Evolutionary conservation across 1,284 basidiomycete species (phyloP).

Genomic region (Apiotrichum gracile): DNA sequence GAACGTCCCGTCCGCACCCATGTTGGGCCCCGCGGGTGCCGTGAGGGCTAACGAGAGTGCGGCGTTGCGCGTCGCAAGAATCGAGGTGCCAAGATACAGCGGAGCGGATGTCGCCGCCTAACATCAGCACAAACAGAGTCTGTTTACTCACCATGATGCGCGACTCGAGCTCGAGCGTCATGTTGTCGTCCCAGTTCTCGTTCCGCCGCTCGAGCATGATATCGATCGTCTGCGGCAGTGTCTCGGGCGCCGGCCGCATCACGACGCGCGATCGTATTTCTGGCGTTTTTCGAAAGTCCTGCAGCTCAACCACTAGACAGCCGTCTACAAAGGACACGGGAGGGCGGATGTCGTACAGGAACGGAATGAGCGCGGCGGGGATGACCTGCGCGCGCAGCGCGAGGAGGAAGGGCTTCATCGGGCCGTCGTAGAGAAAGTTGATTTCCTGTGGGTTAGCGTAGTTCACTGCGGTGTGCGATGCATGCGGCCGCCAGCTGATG

Average conservation of each 20-base stretch:
- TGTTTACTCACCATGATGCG: conserved; percentile 41
- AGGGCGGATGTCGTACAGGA: conserved; percentile 43
- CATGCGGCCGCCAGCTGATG: no score
- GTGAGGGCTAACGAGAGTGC: conserved; percentile 42
- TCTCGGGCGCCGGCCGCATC: conserved; percentile 46
- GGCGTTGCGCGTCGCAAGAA: conserved; percentile 44
- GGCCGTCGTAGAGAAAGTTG: conserved; percentile 45
- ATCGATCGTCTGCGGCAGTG: conserved; percentile 41
- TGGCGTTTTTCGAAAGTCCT: conserved; percentile 40
- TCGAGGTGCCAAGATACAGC: conserved; percentile 45
- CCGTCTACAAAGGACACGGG: conserved; percentile 46
- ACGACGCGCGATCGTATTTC: conserved; percentile 40
- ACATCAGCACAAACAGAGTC: conserved; percentile 10
- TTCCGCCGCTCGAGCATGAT: conserved; percentile 42
- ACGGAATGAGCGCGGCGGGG: conserved; percentile 42
- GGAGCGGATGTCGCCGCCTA: conserved; percentile 47
- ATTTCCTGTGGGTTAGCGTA: conserved; percentile 20
- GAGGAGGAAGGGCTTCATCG: conserved; percentile 47
- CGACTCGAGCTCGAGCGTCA: conserved; percentile 44
- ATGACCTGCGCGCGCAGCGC: conserved; percentile 47
- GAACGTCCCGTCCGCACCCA: conserved; percentile 33
- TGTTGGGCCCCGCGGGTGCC: conserved; percentile 35
- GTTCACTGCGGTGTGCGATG: no score
- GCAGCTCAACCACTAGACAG: conserved; percentile 47
- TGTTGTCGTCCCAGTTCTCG: conserved; percentile 41